A percentile compares a stretch with the other conserved stretches of the same genome.
Evolutionary conservation across 345 rosid species (phyloP).

Genomic region (Litchi chinensis): DNA sequence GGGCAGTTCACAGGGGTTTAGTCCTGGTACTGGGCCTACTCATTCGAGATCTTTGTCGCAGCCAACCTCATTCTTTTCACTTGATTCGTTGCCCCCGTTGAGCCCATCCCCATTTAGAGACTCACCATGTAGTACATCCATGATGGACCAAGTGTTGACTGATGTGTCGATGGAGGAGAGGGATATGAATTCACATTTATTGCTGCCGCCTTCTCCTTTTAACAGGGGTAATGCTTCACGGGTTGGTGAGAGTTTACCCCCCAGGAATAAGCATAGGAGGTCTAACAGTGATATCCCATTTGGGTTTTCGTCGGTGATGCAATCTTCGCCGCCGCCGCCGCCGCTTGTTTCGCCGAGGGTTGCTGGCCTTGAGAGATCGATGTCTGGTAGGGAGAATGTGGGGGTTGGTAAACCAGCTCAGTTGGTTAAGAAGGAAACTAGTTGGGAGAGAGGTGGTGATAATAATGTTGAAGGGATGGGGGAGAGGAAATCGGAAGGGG

Average conservation of each 20-base stretch:
- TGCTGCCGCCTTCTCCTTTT: slow-evolving; percentile 75
- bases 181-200: slow-evolving; percentile 51
- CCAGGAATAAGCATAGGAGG: slow-evolving; percentile 82
- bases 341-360: slow-evolving; percentile 57
- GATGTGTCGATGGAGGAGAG: slow-evolving; percentile 68
- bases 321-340: slow-evolving; percentile 50
- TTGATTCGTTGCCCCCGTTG: slow-evolving; percentile 79
- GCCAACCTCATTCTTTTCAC: slow-evolving; percentile 73
- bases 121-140: slow-evolving; percentile 33
- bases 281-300: slow-evolving; percentile 89
- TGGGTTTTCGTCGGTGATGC: slow-evolving; percentile 55
- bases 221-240: slow-evolving; percentile 43
- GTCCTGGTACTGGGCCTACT: slow-evolving; percentile 36
- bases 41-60: slow-evolving; percentile 91
- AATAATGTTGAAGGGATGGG: slow-evolving; percentile 59
- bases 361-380: slow-evolving; percentile 46
- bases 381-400: slow-evolving; percentile 48
- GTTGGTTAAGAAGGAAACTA: slow-evolving; percentile 50
- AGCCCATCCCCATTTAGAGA: slow-evolving; percentile 75
- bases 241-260: slow-evolving; percentile 71
- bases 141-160: slow-evolving; percentile 45
- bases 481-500: slow-evolving; percentile 79
- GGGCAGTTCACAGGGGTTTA: slow-evolving; percentile 42
- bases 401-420: slow-evolving; percentile 45
- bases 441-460: slow-evolving; percentile 58